Evolutionary conservation across 2,329 filamentous ascomycete species (phyloP).

Genomic region (Beauveria bassiana): DNA sequence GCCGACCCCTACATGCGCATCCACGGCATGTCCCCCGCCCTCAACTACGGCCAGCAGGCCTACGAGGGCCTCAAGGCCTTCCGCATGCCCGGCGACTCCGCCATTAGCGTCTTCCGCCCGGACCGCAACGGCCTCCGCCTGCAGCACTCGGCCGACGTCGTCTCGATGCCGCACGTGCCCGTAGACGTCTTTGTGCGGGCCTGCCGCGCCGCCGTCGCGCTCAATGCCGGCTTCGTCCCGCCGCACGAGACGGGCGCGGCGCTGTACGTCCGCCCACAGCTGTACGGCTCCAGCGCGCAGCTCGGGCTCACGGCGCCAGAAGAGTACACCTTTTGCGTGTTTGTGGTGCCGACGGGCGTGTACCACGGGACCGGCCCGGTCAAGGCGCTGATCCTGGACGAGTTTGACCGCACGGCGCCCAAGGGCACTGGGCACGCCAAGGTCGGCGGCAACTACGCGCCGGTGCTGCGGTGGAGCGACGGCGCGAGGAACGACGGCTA

Average conservation of each 20-base stretch:
- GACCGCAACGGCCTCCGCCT: conserved; percentile 76
- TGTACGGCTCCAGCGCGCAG: conserved; percentile 84
- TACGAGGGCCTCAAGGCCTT: conserved; percentile 99
- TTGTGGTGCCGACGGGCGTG: conserved; percentile 83
- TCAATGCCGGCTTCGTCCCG: conserved; percentile 87
- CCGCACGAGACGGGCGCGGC: conserved; percentile 82
- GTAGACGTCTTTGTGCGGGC: conserved; percentile 67
- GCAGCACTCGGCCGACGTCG: conserved; percentile 74
- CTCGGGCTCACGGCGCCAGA: conserved; percentile 80
- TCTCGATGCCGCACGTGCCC: conserved; percentile 77
- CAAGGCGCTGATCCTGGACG: conserved; percentile 79
- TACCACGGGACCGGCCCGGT: conserved; percentile 89
- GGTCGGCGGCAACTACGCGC: conserved; percentile 92
- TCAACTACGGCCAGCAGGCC: conserved; percentile 97
- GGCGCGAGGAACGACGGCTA: conserved; percentile 70
- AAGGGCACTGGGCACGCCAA: conserved; percentile 88
- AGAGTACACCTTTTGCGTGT: conserved; percentile 87
- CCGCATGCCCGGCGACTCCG: conserved; percentile 59
- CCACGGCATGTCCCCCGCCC: conserved; percentile 88
- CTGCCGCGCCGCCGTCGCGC: conserved; percentile 71
- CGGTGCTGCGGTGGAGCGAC: conserved; percentile 81
- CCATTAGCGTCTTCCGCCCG: conserved; percentile 82
- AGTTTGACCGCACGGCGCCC: conserved; percentile 90
- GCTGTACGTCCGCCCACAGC: conserved; percentile 83
- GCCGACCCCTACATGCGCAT: conserved; percentile 77